Conservation (phyloP, 305 asterid genomes). For the Solanum hybrid region DNA sequence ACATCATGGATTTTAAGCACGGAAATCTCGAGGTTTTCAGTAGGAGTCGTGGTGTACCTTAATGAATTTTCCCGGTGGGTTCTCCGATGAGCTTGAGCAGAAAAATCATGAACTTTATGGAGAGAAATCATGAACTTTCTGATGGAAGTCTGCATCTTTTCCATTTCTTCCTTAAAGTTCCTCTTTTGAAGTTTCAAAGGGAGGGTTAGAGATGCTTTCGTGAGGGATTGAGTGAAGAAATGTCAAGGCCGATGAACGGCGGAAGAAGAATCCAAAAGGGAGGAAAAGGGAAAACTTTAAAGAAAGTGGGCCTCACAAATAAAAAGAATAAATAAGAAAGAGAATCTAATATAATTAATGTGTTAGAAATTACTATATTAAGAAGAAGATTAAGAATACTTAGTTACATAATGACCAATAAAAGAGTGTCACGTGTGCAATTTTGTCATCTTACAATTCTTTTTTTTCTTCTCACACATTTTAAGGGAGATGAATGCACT, state of each 20-base stretch:
- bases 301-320: background rate
- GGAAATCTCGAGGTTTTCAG: background rate
- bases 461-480: background rate
- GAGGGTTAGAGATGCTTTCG: background rate
- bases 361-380: background rate
- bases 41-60: background rate
- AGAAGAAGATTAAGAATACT: background rate
- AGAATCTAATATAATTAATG: background rate
- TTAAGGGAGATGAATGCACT: background rate
- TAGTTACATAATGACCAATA: background rate
- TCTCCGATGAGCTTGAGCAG: background rate
- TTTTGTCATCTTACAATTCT: background rate
- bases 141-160: background rate
- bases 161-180: background rate
- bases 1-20: background rate
- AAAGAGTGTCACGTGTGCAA: background rate
- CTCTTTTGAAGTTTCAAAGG: background rate
- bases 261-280: background rate
- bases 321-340: background rate
- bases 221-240: background rate
- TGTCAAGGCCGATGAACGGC: no score
- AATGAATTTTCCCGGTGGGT: background rate
- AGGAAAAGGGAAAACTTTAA: background rate
- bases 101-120: background rate
- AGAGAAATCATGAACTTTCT: background rate